Percentiles rank a stretch among this genome's conserved stretches.
phyloP scores from a whole-genome alignment of 495 filamentous ascomycete genomes.

The Staphylotrichum longicolle region DNA sequence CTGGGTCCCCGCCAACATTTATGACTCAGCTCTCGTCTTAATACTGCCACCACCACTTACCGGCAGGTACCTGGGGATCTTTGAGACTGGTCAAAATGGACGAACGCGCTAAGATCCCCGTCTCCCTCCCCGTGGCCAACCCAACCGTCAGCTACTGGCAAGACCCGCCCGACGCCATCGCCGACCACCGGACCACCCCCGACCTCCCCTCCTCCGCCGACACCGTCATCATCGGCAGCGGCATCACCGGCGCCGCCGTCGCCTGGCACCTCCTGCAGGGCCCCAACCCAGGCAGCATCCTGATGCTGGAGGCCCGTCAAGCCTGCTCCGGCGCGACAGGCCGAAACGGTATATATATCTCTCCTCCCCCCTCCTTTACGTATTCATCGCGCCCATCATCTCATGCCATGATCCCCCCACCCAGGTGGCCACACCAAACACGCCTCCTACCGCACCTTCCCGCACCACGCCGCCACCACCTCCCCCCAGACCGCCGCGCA shows the following conservation, averaged over 20 bases:
- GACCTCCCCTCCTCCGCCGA: slow-evolving; percentile 50
- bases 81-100: slow-evolving; percentile 38
- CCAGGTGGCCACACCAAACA: slow-evolving; percentile 63
- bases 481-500: slow-evolving; percentile 47
- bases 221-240: slow-evolving; percentile 65
- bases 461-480: slow-evolving; percentile 39
- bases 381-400: no score
- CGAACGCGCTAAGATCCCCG: slow-evolving; percentile 43
- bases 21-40: not conserved
- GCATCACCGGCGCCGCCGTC: slow-evolving; percentile 63
- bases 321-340: slow-evolving; percentile 60
- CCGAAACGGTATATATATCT: slow-evolving; percentile 50
- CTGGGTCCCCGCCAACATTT: not conserved
- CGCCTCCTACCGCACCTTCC: slow-evolving; percentile 57
- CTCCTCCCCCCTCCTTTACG: not conserved
- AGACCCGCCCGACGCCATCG: slow-evolving; percentile 55
- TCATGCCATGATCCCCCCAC: not conserved
- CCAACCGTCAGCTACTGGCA: slow-evolving; percentile 75
- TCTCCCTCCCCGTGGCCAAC: slow-evolving; percentile 51
- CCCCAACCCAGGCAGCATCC: slow-evolving; percentile 28
- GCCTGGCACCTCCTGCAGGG: slow-evolving; percentile 55
- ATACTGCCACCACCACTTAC: no score
- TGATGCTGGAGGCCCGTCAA: slow-evolving; percentile 60
- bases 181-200: slow-evolving; percentile 50
- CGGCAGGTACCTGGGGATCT: not conserved